phyloP scores from a whole-genome alignment of 73 alveolate genomes.

The Paramecium octaurelia region DNA sequence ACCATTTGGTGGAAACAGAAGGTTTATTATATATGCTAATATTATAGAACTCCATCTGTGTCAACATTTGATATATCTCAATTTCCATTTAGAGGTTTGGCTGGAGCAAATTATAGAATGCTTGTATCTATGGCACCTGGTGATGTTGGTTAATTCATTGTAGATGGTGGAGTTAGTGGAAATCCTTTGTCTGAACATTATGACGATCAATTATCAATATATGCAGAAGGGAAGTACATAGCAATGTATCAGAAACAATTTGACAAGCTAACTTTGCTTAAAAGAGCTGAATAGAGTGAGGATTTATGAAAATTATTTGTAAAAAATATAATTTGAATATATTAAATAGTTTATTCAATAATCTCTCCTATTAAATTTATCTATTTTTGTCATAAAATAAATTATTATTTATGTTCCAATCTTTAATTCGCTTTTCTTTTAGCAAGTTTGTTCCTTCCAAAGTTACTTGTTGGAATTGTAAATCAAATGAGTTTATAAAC shows the following conservation, averaged over 20 bases:
- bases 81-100: background rate
- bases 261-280: background rate
- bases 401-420: background rate
- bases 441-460: background rate
- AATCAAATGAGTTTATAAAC: slow-evolving; percentile 26
- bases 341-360: background rate
- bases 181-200: slow-evolving; percentile 43
- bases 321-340: background rate
- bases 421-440: background rate
- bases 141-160: background rate
- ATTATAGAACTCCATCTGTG: background rate
- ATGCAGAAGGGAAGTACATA: background rate
- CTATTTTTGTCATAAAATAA: background rate
- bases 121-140: slow-evolving; percentile 21
- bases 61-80: background rate
- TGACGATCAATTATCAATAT: background rate
- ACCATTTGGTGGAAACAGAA: slow-evolving; percentile 27
- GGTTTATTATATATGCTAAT: background rate
- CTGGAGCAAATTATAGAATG: slow-evolving; percentile 23
- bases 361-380: too few species aligned
- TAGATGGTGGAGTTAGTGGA: slow-evolving; percentile 47
- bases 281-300: background rate
- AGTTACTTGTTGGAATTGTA: slow-evolving; percentile 44
- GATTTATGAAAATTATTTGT: background rate
- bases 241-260: background rate